phyloP scores from a whole-genome alignment of 1,139 yeast genomes.

The Blastobotrys raffinosifermentans region DNA sequence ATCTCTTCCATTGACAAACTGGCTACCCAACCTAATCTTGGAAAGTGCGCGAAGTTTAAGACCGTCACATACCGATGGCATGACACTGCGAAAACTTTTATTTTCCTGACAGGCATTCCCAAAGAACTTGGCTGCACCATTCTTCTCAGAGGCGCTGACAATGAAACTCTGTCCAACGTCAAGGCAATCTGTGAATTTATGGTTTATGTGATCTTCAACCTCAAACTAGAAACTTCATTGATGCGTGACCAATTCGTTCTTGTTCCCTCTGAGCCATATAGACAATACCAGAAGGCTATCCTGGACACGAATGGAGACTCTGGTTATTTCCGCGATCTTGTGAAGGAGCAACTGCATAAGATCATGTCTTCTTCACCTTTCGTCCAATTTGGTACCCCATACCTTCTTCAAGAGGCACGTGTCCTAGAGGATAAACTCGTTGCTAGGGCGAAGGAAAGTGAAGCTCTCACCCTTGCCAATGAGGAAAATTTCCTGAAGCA shows the following conservation, averaged over 20 bases:
- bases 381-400: slow-evolving; percentile 62
- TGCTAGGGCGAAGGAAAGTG: slow-evolving; percentile 30
- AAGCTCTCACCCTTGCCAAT: slow-evolving; percentile 20
- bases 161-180: slow-evolving; percentile 52
- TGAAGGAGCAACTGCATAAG: slow-evolving; percentile 46
- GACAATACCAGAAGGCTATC: not conserved
- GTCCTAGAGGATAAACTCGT: slow-evolving; percentile 46
- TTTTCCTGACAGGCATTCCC: slow-evolving; percentile 73
- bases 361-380: slow-evolving; percentile 71
- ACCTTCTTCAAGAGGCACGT: slow-evolving; percentile 50
- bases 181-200: slow-evolving; percentile 78
- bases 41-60: slow-evolving; percentile 66
- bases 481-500: slow-evolving; percentile 11
- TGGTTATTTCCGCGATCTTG: slow-evolving; percentile 43
- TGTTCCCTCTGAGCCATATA: slow-evolving; percentile 36
- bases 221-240: slow-evolving; percentile 74
- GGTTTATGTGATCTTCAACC: slow-evolving; percentile 68
- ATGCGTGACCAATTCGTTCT: slow-evolving; percentile 68
- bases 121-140: slow-evolving; percentile 75
- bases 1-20: slow-evolving; percentile 60
- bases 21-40: slow-evolving; percentile 56
- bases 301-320: slow-evolving; percentile 7
- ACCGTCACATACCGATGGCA: slow-evolving; percentile 56
- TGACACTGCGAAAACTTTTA: slow-evolving; percentile 58
- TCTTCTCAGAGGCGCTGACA: slow-evolving; percentile 67